Conservation (phyloP, 2,329 filamentous ascomycete genomes). For the Aspergillus ibericus region DNA sequence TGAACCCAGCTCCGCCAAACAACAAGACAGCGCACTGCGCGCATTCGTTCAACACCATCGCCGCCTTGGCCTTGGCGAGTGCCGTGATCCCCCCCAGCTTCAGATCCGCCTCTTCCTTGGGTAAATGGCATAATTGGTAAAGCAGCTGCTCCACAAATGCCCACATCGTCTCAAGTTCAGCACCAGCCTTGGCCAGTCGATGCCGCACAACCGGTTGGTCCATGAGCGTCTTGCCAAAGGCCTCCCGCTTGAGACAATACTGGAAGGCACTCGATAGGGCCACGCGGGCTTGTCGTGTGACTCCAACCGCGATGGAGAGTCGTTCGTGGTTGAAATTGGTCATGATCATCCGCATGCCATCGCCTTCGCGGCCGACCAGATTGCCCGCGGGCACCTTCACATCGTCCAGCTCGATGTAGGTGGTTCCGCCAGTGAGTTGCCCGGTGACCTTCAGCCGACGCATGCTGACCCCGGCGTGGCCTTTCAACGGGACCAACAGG, state of each 20-base stretch:
- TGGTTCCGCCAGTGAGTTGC: conserved; percentile 66
- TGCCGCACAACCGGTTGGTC: conserved; percentile 74
- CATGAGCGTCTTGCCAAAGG: conserved; percentile 67
- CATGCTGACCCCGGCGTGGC: conserved; percentile 66
- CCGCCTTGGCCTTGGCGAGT: conserved; percentile 69
- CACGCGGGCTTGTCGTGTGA: conserved; percentile 63
- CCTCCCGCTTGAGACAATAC: conserved; percentile 65
- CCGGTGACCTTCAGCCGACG: conserved; percentile 67
- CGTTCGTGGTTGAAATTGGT: conserved; percentile 80
- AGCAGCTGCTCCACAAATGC: conserved; percentile 72
- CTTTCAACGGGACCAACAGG: conserved; percentile 69
- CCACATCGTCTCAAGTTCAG: conserved; percentile 67
- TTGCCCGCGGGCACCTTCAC: conserved; percentile 71
- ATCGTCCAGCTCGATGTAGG: conserved; percentile 74
- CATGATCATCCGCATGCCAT: conserved; percentile 74
- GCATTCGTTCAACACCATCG: conserved; percentile 70
- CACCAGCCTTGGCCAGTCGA: conserved; percentile 68
- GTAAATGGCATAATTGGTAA: conserved; percentile 65
- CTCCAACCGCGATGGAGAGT: conserved; percentile 64
- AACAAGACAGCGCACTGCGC: conserved; percentile 68
- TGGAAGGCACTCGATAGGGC: conserved; percentile 61
- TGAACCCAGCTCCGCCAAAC: conserved; percentile 74
- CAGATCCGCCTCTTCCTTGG: conserved; percentile 46
- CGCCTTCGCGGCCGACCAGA: conserved; percentile 67
- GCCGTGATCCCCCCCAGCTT: conserved; percentile 71